Evolutionary conservation across 1,284 basidiomycete genomes (phyloP).

Genomic region (Dichomitus squalens): DNA sequence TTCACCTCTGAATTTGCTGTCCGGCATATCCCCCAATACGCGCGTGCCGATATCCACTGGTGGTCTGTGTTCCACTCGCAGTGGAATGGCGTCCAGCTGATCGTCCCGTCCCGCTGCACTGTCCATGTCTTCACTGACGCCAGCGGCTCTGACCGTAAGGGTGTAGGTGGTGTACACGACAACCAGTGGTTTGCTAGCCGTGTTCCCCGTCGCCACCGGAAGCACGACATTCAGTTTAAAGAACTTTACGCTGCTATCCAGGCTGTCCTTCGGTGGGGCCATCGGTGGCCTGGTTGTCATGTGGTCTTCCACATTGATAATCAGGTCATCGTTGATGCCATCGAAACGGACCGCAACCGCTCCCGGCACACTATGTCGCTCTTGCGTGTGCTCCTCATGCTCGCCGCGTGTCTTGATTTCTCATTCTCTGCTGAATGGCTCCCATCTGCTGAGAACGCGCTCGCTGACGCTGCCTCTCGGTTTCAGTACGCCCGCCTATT

Average conservation of each 20-base stretch:
- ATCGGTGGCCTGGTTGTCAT: conserved; percentile 1
- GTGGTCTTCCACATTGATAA: conserved; percentile 12
- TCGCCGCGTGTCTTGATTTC: conserved; percentile 4
- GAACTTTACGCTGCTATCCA: conserved; percentile 1
- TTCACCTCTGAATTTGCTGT: neutral
- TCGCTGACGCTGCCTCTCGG: conserved; percentile 13
- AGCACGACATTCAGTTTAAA: conserved; percentile 9
- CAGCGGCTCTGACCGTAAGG: conserved; percentile 1
- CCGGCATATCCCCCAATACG: conserved; percentile 5
- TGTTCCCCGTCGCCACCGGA: neutral
- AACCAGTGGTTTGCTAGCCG: neutral
- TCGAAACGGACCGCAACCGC: conserved; percentile 6
- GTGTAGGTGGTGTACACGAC: neutral
- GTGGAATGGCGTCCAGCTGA: conserved; percentile 4
- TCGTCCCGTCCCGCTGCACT: neutral
- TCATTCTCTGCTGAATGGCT: conserved; percentile 5
- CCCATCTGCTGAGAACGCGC: conserved; percentile 2
- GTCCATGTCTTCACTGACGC: conserved; percentile 7
- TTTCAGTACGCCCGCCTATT: conserved; percentile 10
- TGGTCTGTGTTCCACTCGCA: conserved; percentile 2
- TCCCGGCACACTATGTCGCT: conserved; percentile 4
- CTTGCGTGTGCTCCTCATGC: conserved; percentile 6
- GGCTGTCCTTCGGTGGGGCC: conserved; percentile 4
- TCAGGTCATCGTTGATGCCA: conserved; percentile 5
- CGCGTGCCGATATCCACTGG: conserved; percentile 5